Conservation (phyloP, 2,329 filamentous ascomycete species). For the Tolypocladium album region DNA sequence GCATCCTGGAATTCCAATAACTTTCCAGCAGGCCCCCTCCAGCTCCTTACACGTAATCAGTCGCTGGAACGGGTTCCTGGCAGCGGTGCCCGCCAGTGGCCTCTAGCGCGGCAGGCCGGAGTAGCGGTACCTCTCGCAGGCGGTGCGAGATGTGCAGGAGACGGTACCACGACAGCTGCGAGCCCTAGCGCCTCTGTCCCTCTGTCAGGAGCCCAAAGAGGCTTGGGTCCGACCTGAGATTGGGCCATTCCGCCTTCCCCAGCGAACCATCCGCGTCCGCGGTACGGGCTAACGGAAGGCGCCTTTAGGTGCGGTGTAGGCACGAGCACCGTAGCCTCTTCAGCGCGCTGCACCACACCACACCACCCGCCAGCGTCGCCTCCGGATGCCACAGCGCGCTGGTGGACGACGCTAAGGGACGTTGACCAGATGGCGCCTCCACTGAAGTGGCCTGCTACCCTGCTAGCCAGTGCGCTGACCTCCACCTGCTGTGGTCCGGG, state of each 20-base stretch:
- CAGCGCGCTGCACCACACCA: no score
- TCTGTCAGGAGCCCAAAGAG: background rate
- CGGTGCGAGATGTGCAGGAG: background rate
- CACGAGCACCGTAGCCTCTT: no score
- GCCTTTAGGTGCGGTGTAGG: no score
- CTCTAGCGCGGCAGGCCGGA: background rate
- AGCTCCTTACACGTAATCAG: no score
- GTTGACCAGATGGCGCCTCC: no score
- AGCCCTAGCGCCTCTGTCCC: background rate
- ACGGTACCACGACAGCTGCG: background rate
- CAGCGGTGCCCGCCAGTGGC: background rate
- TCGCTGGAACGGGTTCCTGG: background rate
- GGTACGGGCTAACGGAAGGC: no score
- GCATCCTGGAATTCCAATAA: background rate
- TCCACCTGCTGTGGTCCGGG: background rate
- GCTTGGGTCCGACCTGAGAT: background rate
- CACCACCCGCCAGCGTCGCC: no score
- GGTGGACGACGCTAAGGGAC: no score
- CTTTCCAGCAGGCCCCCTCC: background rate
- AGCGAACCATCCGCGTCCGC: background rate
- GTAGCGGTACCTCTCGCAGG: background rate
- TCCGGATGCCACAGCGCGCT: no score
- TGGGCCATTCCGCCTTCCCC: background rate
- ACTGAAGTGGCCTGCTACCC: background rate
- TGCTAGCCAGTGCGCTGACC: background rate